Evolutionary conservation across 306 rosid species (phyloP), one percentile per base, ranked within the genome.

Genomic region (Abrus pulchellus): DNA sequence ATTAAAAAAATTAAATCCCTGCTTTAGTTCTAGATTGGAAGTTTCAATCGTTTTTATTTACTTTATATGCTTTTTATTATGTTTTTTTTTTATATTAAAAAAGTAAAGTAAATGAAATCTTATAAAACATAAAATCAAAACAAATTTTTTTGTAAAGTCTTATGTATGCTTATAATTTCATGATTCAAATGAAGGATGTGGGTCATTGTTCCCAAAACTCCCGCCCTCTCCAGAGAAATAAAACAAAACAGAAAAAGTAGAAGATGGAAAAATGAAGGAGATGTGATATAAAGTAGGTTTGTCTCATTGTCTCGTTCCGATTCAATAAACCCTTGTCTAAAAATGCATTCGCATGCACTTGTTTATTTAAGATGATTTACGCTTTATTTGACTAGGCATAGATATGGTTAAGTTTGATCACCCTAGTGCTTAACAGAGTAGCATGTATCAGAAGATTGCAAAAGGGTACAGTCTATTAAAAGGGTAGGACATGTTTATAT

Each of bases 401-500:
- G 40, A 62, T 76, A 77, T 76, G 78, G 57, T 55, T 52, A 34
- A 14, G 72, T 48, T 80, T 70, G 75, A 77, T 72, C 72, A 66
- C 9, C 74, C 47, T 28, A 30, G 81, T 66, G 57, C 71, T 65
- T 66, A 83, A 49, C 74, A 70, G 77, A 83, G 59, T 14, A 64
- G 41, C 76, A 54, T 52, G 48, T 52, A 64, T 82, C 47, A 70
- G 11, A 75, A 68, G 67, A n/a, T 48, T 74, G 79, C 80, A 79
- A 82, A 83, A 55, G 41, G 85, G 72, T 83, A 76, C 45, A 75
- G 48, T 79, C 86, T 41, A 83, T 79, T 65, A 65, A 49, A 80
- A 64, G 78, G 59, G 77, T 3, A 87, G 85, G 85, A 72, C 87
- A 79, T 73, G 77, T 78, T 69, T 61, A 43, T 27, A 68, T 80